Evolutionary conservation across 139 green algal genomes (phyloP).

Genomic region (Nannochloris sp.): DNA sequence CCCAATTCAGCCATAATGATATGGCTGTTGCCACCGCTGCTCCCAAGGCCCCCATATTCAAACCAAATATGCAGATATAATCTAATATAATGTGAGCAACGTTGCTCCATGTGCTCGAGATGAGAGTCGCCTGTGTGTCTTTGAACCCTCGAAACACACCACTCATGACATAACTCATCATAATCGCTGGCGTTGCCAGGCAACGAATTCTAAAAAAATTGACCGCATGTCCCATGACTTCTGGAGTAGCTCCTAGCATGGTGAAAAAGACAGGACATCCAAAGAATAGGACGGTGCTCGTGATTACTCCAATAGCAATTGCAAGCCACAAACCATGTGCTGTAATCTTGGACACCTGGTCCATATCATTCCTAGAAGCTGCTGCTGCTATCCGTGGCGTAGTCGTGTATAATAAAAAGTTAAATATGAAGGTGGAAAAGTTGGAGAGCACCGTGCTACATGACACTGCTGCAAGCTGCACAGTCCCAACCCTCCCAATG

Average conservation of each 20-base stretch:
- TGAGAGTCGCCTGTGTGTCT: conserved; percentile 25
- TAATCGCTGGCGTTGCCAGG: conserved; percentile 25
- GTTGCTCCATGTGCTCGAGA: conserved; percentile 19
- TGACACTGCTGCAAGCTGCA: conserved; percentile 21
- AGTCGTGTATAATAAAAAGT: conserved; percentile 35
- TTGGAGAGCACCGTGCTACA: conserved; percentile 22
- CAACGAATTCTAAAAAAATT: conserved; percentile 25
- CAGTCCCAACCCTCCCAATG: conserved; percentile 28
- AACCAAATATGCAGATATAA: conserved; percentile 31
- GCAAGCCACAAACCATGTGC: conserved; percentile 27
- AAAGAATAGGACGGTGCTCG: conserved; percentile 12
- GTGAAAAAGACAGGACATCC: conserved; percentile 12
- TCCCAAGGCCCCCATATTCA: conserved; percentile 47
- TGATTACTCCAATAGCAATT: conserved; percentile 11
- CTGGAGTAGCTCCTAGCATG: conserved; percentile 20
- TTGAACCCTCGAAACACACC: conserved; percentile 31
- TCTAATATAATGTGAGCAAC: conserved; percentile 36
- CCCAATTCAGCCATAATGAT: conserved; percentile 38
- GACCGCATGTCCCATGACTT: conserved; percentile 18
- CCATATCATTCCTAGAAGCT: conserved; percentile 10
- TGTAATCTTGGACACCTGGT: conserved; percentile 14
- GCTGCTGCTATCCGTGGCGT: conserved; percentile 24
- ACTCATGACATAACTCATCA: conserved; percentile 22
- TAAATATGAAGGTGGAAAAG: conserved; percentile 25
- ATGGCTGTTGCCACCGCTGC: conserved; percentile 55